A percentile compares a stretch with the other conserved stretches of the same genome.
Conservation (phyloP, 352 stramenopile species). For the Halophytophthora polymorphica region DNA sequence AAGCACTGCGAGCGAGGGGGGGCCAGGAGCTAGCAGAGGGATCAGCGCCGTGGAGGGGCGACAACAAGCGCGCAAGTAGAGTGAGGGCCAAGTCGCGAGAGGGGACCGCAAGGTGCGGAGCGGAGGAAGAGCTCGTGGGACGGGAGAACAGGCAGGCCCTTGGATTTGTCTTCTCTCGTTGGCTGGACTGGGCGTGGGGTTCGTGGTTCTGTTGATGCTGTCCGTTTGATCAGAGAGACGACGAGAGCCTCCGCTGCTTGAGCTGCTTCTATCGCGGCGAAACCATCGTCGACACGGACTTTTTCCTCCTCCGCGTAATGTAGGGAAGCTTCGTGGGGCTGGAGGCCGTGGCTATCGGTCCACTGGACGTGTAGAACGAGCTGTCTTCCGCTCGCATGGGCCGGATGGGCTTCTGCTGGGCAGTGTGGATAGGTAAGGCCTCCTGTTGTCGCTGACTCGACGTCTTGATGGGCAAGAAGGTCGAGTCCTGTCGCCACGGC, state of each 20-base stretch:
- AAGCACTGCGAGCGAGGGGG: no score
- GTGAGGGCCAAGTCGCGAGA: no score
- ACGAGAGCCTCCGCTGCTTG: neutral
- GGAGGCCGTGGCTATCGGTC: neutral
- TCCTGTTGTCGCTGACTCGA: constrained; percentile 8
- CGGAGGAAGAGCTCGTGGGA: constrained; percentile 24
- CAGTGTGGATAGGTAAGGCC: constrained; percentile 3
- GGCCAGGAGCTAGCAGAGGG: no score
- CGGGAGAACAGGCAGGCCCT: constrained; percentile 28
- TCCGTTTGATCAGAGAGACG: constrained; percentile 3
- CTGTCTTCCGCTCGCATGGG: constrained; percentile 10
- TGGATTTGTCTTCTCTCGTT: constrained; percentile 17
- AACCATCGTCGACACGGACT: neutral
- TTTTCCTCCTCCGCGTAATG: constrained; percentile 34
- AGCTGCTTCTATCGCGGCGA: constrained; percentile 9
- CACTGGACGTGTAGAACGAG: constrained; percentile 1
- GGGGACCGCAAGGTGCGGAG: constrained; percentile 8
- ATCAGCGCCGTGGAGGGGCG: constrained; percentile 4
- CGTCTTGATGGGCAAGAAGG: constrained; percentile 16
- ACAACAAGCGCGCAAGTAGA: neutral
- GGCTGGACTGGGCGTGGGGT: neutral
- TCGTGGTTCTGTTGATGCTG: constrained; percentile 8
- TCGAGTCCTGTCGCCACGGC: constrained; percentile 21
- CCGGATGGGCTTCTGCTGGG: constrained; percentile 9
- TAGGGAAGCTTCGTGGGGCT: constrained; percentile 40